phyloP scores from a whole-genome alignment of 257 asterid genomes.

The Fraxinus quadrangulata region DNA sequence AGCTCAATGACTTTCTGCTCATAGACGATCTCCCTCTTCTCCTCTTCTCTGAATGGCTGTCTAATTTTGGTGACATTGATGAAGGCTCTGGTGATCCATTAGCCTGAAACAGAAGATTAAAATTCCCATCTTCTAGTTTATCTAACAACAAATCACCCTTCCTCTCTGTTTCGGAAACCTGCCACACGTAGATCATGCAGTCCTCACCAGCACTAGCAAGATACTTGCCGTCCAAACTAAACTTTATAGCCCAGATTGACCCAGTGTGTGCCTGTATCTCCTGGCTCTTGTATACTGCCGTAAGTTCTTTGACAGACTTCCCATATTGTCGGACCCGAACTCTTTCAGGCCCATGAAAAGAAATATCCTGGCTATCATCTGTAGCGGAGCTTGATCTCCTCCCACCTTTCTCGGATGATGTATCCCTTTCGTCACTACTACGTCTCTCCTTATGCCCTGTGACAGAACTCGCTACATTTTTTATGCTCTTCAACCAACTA shows the following conservation, averaged over 20 bases:
- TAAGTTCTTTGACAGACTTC: conserved; percentile 80
- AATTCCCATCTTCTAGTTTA: conserved; percentile 81
- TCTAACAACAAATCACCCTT: conserved; percentile 75
- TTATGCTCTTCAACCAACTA: conserved; percentile 82
- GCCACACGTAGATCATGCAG: conserved; percentile 91
- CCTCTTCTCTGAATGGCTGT: conserved; percentile 70
- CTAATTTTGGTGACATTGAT: conserved; percentile 70
- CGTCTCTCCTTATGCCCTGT: conserved; percentile 72
- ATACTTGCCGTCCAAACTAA: conserved; percentile 95
- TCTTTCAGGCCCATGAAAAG: conserved; percentile 85
- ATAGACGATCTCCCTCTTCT: conserved; percentile 84
- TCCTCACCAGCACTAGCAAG: conserved; percentile 99
- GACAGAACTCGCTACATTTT: conserved; percentile 73
- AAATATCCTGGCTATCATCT: conserved; percentile 90
- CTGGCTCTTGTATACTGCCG: conserved; percentile 84
- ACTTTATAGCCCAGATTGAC: conserved; percentile 92
- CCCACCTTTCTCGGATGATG: conserved; percentile 95
- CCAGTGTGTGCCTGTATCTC: conserved; percentile 94
- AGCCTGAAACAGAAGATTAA: conserved; percentile 60
- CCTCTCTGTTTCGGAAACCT: conserved; percentile 80
- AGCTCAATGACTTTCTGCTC: conserved; percentile 76
- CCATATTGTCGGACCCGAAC: conserved; percentile 88
- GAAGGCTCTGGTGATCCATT: conserved; percentile 87
- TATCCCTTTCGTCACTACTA: conserved; percentile 93
- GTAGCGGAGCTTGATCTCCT: conserved; percentile 98